Percentiles rank a stretch among this genome's conserved stretches.
Conservation (phyloP, 2,329 filamentous ascomycete genomes). For the Colletotrichum abscissum region DNA sequence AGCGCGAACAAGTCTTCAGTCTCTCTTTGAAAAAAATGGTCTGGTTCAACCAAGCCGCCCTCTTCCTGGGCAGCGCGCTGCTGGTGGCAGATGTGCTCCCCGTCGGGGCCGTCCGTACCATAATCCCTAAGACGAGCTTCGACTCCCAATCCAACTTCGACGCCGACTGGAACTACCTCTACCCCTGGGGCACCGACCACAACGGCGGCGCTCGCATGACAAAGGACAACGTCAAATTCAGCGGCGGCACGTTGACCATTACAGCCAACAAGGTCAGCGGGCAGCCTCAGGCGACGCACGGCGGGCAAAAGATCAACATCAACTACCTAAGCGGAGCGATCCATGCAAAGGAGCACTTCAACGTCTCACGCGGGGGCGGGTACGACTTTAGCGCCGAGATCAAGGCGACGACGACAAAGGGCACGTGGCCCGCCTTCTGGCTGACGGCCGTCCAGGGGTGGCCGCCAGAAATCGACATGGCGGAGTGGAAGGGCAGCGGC, state of each 20-base stretch:
- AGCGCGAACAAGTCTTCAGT: background rate
- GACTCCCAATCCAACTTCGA: slow-evolving; percentile 45
- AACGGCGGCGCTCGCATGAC: slow-evolving; percentile 68
- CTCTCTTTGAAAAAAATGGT: background rate
- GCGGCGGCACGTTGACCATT: slow-evolving; percentile 55
- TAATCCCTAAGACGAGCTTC: slow-evolving; percentile 33
- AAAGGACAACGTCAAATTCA: slow-evolving; percentile 55
- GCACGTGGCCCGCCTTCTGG: slow-evolving; percentile 71
- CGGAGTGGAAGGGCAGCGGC: slow-evolving; percentile 70
- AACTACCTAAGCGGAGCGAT: slow-evolving; percentile 63
- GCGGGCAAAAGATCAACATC: slow-evolving; percentile 55
- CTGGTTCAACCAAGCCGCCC: slow-evolving; percentile 18
- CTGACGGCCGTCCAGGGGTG: slow-evolving; percentile 64
- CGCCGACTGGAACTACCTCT: slow-evolving; percentile 61
- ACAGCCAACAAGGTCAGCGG: slow-evolving; percentile 57
- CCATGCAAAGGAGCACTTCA: slow-evolving; percentile 53
- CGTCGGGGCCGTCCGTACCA: slow-evolving; percentile 6
- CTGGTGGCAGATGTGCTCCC: slow-evolving; percentile 28
- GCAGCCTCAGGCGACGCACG: slow-evolving; percentile 50
- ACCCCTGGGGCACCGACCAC: slow-evolving; percentile 66
- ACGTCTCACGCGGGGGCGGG: slow-evolving; percentile 49
- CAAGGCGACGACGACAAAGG: slow-evolving; percentile 50
- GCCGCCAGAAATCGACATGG: slow-evolving; percentile 71
- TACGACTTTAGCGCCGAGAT: slow-evolving; percentile 56
- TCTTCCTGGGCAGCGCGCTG: slow-evolving; percentile 21